Percentiles rank a stretch among this genome's conserved stretches.
Evolutionary conservation across 352 stramenopile genomes (phyloP).

Genomic region (Globisporangium okanoganense): DNA sequence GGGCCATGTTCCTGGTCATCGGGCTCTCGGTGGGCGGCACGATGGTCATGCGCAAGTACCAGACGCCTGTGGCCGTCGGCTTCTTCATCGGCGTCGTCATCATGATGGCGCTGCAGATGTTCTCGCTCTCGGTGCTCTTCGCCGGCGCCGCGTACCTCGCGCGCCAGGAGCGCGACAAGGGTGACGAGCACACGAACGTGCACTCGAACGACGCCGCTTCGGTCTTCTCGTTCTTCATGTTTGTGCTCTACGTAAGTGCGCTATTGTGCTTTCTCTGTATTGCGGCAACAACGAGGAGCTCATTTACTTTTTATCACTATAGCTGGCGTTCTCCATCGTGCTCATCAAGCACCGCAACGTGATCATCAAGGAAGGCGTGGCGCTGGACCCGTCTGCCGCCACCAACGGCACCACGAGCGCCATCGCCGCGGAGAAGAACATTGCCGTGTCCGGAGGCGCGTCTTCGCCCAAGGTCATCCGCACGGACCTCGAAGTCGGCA

Average conservation of each 20-base stretch:
- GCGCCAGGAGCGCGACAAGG: slow-evolving; percentile 54
- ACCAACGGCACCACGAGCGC: slow-evolving; percentile 10
- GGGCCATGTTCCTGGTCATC: slow-evolving; percentile 81
- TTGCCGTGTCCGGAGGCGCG: slow-evolving; percentile 20
- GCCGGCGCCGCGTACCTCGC: slow-evolving; percentile 66
- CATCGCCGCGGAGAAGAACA: slow-evolving; percentile 45
- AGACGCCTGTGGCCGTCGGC: slow-evolving; percentile 79
- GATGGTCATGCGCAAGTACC: slow-evolving; percentile 89
- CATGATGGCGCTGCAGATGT: slow-evolving; percentile 89
- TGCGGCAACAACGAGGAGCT: neutral
- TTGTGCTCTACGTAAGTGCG: slow-evolving; percentile 74
- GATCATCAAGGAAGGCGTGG: slow-evolving; percentile 74
- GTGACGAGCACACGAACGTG: slow-evolving; percentile 52
- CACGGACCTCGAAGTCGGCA: slow-evolving; percentile 56
- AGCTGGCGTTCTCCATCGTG: slow-evolving; percentile 62
- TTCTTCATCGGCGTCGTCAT: slow-evolving; percentile 90
- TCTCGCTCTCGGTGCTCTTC: slow-evolving; percentile 78
- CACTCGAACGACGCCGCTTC: slow-evolving; percentile 73
- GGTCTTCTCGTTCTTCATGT: slow-evolving; percentile 88
- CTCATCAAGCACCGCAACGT: slow-evolving; percentile 76
- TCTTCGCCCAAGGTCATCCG: slow-evolving; percentile 63
- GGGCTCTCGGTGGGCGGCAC: slow-evolving; percentile 79
- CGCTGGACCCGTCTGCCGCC: slow-evolving; percentile 32
- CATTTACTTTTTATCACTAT: neutral
- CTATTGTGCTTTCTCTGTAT: slow-evolving; percentile 1